A percentile compares a stretch with the other conserved stretches of the same genome.
These are phyloP conservation scores for Lactuca saligna DNA, from an alignment of 129 eudicot genomes.

Conservation along the genomic window DNA sequence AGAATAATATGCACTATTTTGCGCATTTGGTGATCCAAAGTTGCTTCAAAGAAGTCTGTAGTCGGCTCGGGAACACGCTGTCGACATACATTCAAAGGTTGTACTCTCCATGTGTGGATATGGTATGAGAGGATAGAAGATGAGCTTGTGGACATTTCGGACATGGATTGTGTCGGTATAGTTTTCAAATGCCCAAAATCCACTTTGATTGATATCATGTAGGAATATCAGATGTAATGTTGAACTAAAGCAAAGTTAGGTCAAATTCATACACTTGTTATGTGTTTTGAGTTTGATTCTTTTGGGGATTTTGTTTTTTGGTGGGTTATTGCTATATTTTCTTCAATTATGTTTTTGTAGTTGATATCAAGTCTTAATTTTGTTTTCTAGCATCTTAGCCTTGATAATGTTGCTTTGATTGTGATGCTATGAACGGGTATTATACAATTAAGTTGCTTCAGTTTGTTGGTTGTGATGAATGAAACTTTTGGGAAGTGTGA, in stretches of 20 bases:
- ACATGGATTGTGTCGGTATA: too few relatives aligned
- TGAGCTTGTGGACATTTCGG: too few relatives aligned
- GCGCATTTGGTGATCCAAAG: constrained; percentile 40
- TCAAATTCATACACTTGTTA: constrained; percentile 8
- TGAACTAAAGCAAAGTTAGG: constrained; percentile 23
- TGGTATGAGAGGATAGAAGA: too few relatives aligned
- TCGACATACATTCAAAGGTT: too few relatives aligned
- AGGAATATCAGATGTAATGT: not conserved
- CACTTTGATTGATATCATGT: not conserved
- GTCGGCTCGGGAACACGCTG: constrained; percentile 27
- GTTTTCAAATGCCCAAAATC: too few relatives aligned
- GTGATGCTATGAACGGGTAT: not conserved
- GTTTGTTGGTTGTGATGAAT: too few relatives aligned
- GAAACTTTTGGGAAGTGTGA: too few relatives aligned
- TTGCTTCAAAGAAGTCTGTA: constrained; percentile 44
- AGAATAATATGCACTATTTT: constrained; percentile 39
- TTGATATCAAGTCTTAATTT: constrained; percentile 12
- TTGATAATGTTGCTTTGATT: constrained; percentile 18
- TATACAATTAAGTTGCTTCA: not conserved
- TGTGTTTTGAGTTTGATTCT: constrained; percentile 16
- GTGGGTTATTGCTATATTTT: not conserved
- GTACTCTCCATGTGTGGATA: too few relatives aligned
- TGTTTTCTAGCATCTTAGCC: not conserved
- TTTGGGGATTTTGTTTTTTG: constrained; percentile 5
- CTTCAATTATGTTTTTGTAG: not conserved